These are phyloP conservation scores for Obelidium mucronatum DNA, from an alignment of 192 early-diverging fungal genomes.

Conservation along the genomic window DNA sequence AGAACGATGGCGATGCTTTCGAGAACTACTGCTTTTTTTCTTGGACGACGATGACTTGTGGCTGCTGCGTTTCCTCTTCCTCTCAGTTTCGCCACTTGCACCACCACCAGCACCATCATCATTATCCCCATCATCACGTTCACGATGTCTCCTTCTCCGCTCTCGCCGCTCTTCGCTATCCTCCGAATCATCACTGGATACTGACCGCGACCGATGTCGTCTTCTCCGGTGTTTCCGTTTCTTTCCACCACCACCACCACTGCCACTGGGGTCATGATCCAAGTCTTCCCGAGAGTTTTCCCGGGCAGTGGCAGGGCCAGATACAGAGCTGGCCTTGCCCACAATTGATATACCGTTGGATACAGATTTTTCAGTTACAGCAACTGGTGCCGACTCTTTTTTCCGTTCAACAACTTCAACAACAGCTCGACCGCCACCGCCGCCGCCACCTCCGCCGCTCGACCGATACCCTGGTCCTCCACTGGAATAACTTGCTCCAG, in stretches of 20 bases:
- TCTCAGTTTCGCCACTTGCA: neutral
- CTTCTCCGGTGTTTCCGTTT: slow-evolving; percentile 1
- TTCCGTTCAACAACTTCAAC: slow-evolving; percentile 16
- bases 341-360: no score
- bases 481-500: neutral
- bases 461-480: neutral
- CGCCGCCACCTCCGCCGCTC: neutral
- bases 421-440: slow-evolving; percentile 6
- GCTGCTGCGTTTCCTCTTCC: neutral
- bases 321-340: neutral
- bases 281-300: neutral
- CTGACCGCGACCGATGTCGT: slow-evolving; percentile 9
- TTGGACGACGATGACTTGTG: slow-evolving; percentile 17
- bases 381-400: neutral
- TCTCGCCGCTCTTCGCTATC: slow-evolving; percentile 11
- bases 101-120: neutral
- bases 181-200: neutral
- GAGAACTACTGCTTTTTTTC: slow-evolving; percentile 8
- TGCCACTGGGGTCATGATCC: neutral
- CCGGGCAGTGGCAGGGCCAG: neutral
- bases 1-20: slow-evolving; percentile 17
- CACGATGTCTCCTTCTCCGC: slow-evolving; percentile 3
- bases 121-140: neutral
- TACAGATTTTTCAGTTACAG: neutral
- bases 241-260: neutral